Evolutionary conservation across 1,284 basidiomycete genomes (phyloP).

Genomic region (Gomphus sp.): DNA sequence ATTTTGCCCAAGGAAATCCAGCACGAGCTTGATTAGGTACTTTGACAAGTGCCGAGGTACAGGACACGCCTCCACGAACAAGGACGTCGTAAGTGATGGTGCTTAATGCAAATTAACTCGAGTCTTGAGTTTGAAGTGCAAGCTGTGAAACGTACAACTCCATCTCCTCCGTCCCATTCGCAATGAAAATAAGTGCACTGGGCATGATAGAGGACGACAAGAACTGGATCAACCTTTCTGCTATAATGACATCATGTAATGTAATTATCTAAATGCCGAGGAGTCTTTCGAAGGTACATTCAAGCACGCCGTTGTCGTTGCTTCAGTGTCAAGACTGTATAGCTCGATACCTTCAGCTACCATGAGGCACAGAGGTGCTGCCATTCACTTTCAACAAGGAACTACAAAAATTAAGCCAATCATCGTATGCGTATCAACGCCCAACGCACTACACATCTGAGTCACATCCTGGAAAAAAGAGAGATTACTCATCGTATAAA

Average conservation of each 20-base stretch:
- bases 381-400: neutral
- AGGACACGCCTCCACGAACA: conserved; percentile 59
- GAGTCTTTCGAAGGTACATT: too few species aligned
- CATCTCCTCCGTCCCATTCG: conserved; percentile 88
- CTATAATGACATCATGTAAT: neutral
- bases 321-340: too few species aligned
- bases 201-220: conserved; percentile 24
- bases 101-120: conserved; percentile 27
- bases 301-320: too few species aligned
- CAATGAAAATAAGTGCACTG: conserved; percentile 67
- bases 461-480: neutral
- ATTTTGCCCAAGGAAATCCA: conserved; percentile 40
- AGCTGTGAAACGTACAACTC: conserved; percentile 54
- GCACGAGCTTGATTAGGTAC: conserved; percentile 23
- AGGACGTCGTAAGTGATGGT: conserved; percentile 75
- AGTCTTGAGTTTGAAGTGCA: neutral
- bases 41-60: conserved; percentile 58
- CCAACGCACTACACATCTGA: neutral
- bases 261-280: neutral
- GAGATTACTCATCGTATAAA: neutral
- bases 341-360: too few species aligned
- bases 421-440: neutral
- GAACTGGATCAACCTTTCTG: too few species aligned
- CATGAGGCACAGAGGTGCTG: neutral
- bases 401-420: neutral